phyloP scores from a whole-genome alignment of 805 yeast genomes.

The Zygoascus biomembranicola region DNA sequence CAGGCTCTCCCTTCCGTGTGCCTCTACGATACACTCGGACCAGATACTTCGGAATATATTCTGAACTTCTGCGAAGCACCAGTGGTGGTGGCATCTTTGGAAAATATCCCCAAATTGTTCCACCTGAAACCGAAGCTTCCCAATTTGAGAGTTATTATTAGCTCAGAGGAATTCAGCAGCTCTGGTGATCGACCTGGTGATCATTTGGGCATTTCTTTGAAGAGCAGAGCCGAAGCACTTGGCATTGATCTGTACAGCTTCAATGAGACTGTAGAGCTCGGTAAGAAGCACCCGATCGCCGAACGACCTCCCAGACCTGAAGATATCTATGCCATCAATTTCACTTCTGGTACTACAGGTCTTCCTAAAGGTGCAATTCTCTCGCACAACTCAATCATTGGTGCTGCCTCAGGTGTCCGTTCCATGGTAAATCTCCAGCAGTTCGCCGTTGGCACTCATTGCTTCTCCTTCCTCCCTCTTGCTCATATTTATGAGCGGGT shows the following conservation, averaged over 20 bases:
- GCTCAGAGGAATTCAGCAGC: conserved; percentile 27
- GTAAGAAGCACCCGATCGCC: conserved; percentile 39
- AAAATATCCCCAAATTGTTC: conserved; percentile 42
- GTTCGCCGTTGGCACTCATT: conserved; percentile 16
- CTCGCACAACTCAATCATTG: conserved; percentile 40
- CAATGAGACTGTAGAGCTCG: conserved; percentile 35
- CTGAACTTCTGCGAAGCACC: conserved; percentile 56
- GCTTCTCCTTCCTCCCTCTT: conserved; percentile 38
- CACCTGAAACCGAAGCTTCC: conserved; percentile 36
- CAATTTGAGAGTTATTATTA: conserved; percentile 43
- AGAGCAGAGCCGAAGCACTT: conserved; percentile 21
- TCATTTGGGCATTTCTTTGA: conserved; percentile 23
- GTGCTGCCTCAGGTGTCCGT: conserved; percentile 24
- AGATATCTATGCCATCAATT: conserved; percentile 53
- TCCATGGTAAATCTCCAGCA: not conserved
- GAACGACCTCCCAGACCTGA: conserved; percentile 44
- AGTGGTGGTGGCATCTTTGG: conserved; percentile 45
- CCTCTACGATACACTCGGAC: conserved; percentile 50
- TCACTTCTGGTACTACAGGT: conserved; percentile 76
- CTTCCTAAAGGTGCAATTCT: conserved; percentile 68
- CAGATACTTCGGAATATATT: conserved; percentile 55
- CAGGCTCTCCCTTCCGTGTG: conserved; percentile 49
- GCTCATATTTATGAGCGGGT: conserved; percentile 53
- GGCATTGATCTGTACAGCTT: conserved; percentile 35
- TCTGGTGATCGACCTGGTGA: conserved; percentile 25